phyloP scores from a whole-genome alignment of 805 yeast species.

The Candida coquimbonensis region DNA sequence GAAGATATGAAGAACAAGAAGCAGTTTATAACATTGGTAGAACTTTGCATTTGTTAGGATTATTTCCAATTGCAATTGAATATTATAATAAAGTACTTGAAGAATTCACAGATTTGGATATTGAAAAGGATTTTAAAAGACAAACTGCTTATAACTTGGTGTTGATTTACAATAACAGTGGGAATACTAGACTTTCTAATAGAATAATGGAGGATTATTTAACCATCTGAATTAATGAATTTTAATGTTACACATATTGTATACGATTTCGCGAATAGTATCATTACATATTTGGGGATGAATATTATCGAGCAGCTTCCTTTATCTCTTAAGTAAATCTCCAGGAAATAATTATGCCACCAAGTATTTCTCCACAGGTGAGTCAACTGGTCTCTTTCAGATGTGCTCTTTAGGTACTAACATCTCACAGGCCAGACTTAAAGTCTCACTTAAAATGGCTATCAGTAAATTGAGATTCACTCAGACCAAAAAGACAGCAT shows the following conservation, averaged over 20 bases:
- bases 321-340: neutral
- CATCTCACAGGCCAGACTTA: conserved; percentile 20
- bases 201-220: conserved; percentile 60
- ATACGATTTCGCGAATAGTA: neutral
- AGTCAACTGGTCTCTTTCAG: conserved; percentile 1
- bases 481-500: conserved; percentile 63
- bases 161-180: conserved; percentile 67
- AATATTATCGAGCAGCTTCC: neutral
- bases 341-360: conserved; percentile 17
- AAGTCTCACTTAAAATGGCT: conserved; percentile 48
- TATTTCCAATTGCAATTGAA: conserved; percentile 62
- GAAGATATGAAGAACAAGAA: conserved; percentile 57
- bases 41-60: conserved; percentile 75
- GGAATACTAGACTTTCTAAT: conserved; percentile 61
- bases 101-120: conserved; percentile 31
- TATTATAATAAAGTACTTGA: conserved; percentile 62
- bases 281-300: too few relatives aligned
- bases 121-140: conserved; percentile 51
- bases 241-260: neutral
- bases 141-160: conserved; percentile 86
- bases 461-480: conserved; percentile 59
- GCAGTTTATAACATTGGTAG: conserved; percentile 79
- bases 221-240: conserved; percentile 13
- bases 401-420: neutral
- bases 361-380: conserved; percentile 24